Evolutionary conservation across 768 basidiomycete genomes (phyloP), one percentile per base, ranked within the genome.

Genomic region (Termitomyces sp.): DNA sequence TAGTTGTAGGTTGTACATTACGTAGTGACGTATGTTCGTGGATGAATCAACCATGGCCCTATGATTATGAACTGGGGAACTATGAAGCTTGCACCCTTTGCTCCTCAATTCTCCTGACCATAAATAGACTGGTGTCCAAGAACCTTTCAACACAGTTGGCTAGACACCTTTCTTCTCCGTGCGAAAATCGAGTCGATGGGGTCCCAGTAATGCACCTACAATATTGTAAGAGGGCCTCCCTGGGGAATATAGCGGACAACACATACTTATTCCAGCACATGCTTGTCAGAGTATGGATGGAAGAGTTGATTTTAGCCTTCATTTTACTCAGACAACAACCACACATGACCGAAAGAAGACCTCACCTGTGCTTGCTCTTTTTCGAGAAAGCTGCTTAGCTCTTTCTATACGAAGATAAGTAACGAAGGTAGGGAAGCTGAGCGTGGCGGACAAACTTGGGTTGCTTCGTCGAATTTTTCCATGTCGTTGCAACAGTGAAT

Each of bases 251-350:
- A 27, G 39, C 46, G 33, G 52, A 58, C 46, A 55, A n/a, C 51
- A 78, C 84, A 70, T 67, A 95, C 93, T 95, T 93, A 78, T 94
- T 90, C 92, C 93, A 95, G 71, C 93, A 95, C 74, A 86, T 85
- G 66, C 82, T 82, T 18, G 94, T 95, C 63, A 95, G 80, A 50
- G 78, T 82, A 61, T 93, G 93, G 43, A 95, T 86, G 30, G 82
- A 76, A 26, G 82, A 75, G 64, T 93, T 83, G 50, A 92, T 64
- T 60, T 74, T 77, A 20, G 80, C 80, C 76, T 79, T 57, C 32
- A 44, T 47, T 55, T 53, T 16, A 43, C 62, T 58, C 56, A 61
- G 53, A 61, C 22, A 33, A 22, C 44, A 24, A 24, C 46, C 22
- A 32, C 39, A 55, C 26, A 44, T 51, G 24, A 48, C 32, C 39